Conservation (phyloP, 2,329 filamentous ascomycete genomes). For the Ophiostoma himal-ulmi region DNA sequence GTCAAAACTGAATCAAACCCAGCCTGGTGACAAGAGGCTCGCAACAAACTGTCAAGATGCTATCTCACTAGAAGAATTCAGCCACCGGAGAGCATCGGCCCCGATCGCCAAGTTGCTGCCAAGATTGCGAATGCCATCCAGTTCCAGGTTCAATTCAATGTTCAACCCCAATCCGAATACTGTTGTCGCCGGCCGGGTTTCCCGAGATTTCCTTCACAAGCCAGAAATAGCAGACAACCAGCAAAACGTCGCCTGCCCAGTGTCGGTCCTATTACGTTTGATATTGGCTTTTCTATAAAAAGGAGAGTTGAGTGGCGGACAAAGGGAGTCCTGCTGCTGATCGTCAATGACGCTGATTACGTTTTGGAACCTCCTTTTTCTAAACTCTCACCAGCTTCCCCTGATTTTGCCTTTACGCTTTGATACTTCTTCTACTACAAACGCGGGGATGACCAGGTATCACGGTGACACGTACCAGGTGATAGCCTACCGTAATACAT, state of each 20-base stretch:
- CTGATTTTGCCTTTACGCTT: neutral
- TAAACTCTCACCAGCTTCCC: neutral
- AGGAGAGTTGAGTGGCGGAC: neutral
- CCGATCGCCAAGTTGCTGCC: neutral
- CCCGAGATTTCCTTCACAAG: neutral
- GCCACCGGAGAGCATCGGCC: neutral
- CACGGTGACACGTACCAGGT: neutral
- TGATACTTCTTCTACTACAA: neutral
- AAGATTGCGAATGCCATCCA: neutral
- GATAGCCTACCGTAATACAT: neutral
- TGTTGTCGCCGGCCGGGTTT: neutral
- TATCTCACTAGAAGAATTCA: neutral
- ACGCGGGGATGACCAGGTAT: slow-evolving; percentile 4
- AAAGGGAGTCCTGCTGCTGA: neutral
- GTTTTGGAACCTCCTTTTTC: neutral
- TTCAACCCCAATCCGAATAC: neutral
- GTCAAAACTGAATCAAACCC: neutral
- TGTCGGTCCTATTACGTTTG: neutral
- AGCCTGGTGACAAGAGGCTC: neutral
- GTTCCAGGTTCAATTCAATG: neutral
- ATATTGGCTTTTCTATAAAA: neutral
- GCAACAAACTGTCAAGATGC: neutral
- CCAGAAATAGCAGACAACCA: neutral
- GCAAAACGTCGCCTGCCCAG: neutral
- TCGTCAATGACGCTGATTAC: neutral